Evolutionary conservation across 1,284 basidiomycete genomes (phyloP).

Genomic region (Ceratobasidium sp.): DNA sequence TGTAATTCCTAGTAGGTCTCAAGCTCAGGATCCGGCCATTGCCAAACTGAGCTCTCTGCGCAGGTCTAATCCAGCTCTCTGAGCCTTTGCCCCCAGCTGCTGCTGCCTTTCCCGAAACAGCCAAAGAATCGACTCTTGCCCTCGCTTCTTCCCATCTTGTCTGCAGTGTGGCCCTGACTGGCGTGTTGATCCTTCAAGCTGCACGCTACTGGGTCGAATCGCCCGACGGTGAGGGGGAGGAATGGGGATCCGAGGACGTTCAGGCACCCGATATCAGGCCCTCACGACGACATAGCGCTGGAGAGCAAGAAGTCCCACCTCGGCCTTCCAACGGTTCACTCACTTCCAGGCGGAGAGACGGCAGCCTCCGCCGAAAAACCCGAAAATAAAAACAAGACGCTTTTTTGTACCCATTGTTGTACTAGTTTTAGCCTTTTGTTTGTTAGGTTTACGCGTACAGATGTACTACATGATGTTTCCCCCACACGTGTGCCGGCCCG

Average conservation of each 20-base stretch:
- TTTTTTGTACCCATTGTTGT: slow-evolving; percentile 30
- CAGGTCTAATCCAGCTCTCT: slow-evolving; percentile 36
- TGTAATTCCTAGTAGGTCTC: slow-evolving; percentile 76
- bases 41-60: slow-evolving; percentile 32
- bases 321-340: not conserved
- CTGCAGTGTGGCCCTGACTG: slow-evolving; percentile 84
- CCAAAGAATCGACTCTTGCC: slow-evolving; percentile 57
- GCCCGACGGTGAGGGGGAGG: slow-evolving; percentile 64
- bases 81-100: slow-evolving; percentile 49
- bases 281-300: slow-evolving; percentile 37
- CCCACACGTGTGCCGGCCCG: not conserved
- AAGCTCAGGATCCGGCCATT: slow-evolving; percentile 59
- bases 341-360: slow-evolving; percentile 12
- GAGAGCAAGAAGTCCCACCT: slow-evolving; percentile 7
- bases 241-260: slow-evolving; percentile 52
- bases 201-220: slow-evolving; percentile 76
- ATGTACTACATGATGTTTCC: slow-evolving; percentile 13
- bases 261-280: slow-evolving; percentile 25
- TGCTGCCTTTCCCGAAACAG: slow-evolving; percentile 55
- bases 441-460: slow-evolving; percentile 2
- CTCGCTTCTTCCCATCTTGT: slow-evolving; percentile 84
- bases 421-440: slow-evolving; percentile 7
- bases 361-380: slow-evolving; percentile 33
- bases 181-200: slow-evolving; percentile 80
- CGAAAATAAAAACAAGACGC: slow-evolving; percentile 20